phyloP scores from a whole-genome alignment of 306 rosid genomes.

The Malus orientalis region DNA sequence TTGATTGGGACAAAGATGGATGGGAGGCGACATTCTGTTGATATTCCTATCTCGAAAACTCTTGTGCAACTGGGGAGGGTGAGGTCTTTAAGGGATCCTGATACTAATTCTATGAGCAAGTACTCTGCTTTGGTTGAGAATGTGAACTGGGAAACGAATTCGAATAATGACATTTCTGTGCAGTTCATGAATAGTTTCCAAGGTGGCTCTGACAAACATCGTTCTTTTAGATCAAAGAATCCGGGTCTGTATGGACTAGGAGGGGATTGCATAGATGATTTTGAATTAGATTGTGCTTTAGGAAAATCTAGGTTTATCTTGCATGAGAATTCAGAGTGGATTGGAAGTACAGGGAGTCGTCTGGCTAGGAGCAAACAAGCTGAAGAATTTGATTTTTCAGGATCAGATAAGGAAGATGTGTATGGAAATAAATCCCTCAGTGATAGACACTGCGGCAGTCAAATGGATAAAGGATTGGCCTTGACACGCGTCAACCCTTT shows the following conservation, averaged over 20 bases:
- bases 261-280: slow-evolving; percentile 28
- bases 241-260: slow-evolving; percentile 16
- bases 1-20: slow-evolving; percentile 41
- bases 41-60: slow-evolving; percentile 73
- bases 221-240: slow-evolving; percentile 20
- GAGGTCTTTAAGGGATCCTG: slow-evolving; percentile 83
- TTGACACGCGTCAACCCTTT: slow-evolving; percentile 25
- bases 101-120: slow-evolving; percentile 61
- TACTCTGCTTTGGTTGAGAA: slow-evolving; percentile 47
- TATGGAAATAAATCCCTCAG: slow-evolving; percentile 26
- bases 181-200: slow-evolving; percentile 29
- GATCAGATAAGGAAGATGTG: slow-evolving; percentile 11
- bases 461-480: slow-evolving; percentile 30
- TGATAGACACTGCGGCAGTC: slow-evolving; percentile 36
- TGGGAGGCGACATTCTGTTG: slow-evolving; percentile 78
- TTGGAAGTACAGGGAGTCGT: slow-evolving; percentile 3
- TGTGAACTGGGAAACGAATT: slow-evolving; percentile 72
- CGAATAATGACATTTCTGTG: slow-evolving; percentile 45
- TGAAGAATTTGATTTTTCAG: slow-evolving; percentile 22
- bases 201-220: slow-evolving; percentile 27
- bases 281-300: slow-evolving; percentile 18
- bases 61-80: slow-evolving; percentile 77
- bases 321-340: slow-evolving; percentile 16
- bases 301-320: slow-evolving; percentile 29
- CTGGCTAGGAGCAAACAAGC: slow-evolving; percentile 9